These are phyloP conservation scores for Zygotorulaspora sp. DNA, from an alignment of 805 yeast genomes.

Conservation along the genomic window DNA sequence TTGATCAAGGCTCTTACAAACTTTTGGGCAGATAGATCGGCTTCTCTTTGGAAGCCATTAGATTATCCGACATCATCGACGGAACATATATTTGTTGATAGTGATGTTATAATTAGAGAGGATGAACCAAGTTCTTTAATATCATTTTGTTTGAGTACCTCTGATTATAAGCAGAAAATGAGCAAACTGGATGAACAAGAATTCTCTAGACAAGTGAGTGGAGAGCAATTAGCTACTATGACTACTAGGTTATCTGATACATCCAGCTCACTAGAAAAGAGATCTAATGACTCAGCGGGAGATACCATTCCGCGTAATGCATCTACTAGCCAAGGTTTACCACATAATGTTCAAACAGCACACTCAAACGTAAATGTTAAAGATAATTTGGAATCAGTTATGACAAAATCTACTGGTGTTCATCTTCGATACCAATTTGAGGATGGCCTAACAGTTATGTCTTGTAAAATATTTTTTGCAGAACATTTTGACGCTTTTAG, in stretches of 20 bases:
- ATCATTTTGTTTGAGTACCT: conserved; percentile 84
- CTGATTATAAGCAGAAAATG: conserved; percentile 72
- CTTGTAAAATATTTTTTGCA: conserved; percentile 91
- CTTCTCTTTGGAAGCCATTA: conserved; percentile 90
- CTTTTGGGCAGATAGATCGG: conserved; percentile 97
- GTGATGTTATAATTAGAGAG: conserved; percentile 88
- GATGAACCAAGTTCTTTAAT: conserved; percentile 94
- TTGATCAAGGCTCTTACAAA: conserved; percentile 77
- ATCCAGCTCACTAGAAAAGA: conserved; percentile 6
- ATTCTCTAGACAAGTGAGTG: conserved; percentile 8
- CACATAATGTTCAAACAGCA: conserved; percentile 3
- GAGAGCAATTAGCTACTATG: conserved; percentile 5
- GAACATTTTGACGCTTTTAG: conserved; percentile 96
- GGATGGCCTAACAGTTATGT: conserved; percentile 74
- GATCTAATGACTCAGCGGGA: conserved; percentile 4
- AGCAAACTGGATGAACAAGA: conserved; percentile 27
- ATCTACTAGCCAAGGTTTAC: conserved; percentile 4
- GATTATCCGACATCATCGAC: conserved; percentile 71
- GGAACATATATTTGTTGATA: conserved; percentile 91
- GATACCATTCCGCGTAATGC: conserved; percentile 4
- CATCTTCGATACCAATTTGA: conserved; percentile 90
- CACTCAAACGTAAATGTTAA: conserved; percentile 9
- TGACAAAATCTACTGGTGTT: conserved; percentile 79
- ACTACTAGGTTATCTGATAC: conserved; percentile 7
- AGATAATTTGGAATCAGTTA: conserved; percentile 51